Base-by-base conservation (phyloP, 2,329 filamentous ascomycete genomes). In the Laburnicola sp. region DNA sequence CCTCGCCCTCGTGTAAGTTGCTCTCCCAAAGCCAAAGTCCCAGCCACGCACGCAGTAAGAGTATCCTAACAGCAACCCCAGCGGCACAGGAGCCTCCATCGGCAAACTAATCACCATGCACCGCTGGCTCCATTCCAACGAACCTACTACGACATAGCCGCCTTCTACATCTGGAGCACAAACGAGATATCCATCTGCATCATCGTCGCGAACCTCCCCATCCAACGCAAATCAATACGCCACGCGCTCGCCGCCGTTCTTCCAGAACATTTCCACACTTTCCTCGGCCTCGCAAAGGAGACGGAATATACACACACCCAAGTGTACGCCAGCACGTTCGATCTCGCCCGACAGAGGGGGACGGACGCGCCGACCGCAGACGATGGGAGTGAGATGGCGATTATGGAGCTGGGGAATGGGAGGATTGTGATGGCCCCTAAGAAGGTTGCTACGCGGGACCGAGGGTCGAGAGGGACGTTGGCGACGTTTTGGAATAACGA, bases 171-270 rank as follows among this genome's bases (percentile, higher is more conserved):
- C 38, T 60, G 52, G 48, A 48, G 45, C 34, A 48, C 50, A 34
- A 54, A 52, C 31, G 54, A 59, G 41, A 49, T 59, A 26, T 54
- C 49, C n/a, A 42, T 59, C 31, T 53, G 54, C 11, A 55, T 61
- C 28, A 45, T 57, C 31, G 40, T 56, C 22, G 48, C 51, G 5
- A 59, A 57, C 25, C 54, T 59, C 6, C 58, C 54, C 10, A 54
- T 53, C 2, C 43, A 59, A 6, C 54, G 54, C 21, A 61, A 51
- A 16, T 36, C 41, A 10, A 44, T 59, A 11, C 30, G 39, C 32
- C 43, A 37, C 23, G 0, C 10, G 21, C 40, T 31, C 6, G 22
- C 31, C 6, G 8, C 11, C 11, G 36, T 44, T 37, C 31, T 3
- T 31, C 37, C n/a, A n/a, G 39, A 36, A 11, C 40, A 30, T 22